Conservation (phyloP, 306 rosid genomes). For the Styphnolobium japonicum region DNA sequence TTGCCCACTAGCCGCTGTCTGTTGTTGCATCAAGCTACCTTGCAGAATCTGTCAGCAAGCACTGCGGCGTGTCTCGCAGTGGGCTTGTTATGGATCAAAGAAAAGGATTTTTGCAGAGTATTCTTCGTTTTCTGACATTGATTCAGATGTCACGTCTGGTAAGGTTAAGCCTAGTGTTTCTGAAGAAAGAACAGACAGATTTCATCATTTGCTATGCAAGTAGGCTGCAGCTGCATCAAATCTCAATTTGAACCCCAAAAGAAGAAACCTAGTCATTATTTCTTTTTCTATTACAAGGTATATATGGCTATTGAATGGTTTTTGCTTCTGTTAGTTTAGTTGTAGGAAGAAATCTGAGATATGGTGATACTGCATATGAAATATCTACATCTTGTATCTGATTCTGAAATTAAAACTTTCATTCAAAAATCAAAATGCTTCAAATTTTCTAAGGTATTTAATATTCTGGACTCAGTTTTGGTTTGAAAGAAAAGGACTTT, state of each 20-base stretch:
- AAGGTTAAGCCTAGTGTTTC: slow-evolving; percentile 15
- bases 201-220: background rate
- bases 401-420: background rate
- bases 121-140: slow-evolving; percentile 74
- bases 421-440: background rate
- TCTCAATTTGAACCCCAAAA: background rate
- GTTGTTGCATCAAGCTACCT: slow-evolving; percentile 58
- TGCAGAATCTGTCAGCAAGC: slow-evolving; percentile 45
- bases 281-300: background rate
- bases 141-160: slow-evolving; percentile 31
- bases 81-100: slow-evolving; percentile 42
- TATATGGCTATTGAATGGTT: background rate
- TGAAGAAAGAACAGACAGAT: slow-evolving; percentile 4
- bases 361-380: background rate
- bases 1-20: slow-evolving; percentile 47
- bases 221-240: background rate
- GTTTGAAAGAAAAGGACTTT: background rate
- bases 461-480: background rate
- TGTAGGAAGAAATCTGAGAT: background rate
- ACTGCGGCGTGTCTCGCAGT: slow-evolving; percentile 21
- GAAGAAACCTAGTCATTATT: background rate
- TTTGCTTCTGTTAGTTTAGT: background rate
- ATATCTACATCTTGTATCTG: background rate
- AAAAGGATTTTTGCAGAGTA: slow-evolving; percentile 35
- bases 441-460: too few relatives aligned